A percentile compares a stretch with the other conserved stretches of the same genome.
phyloP scores from a whole-genome alignment of 2,329 filamentous ascomycete species.

The Aspergillus pseudoglaucus region DNA sequence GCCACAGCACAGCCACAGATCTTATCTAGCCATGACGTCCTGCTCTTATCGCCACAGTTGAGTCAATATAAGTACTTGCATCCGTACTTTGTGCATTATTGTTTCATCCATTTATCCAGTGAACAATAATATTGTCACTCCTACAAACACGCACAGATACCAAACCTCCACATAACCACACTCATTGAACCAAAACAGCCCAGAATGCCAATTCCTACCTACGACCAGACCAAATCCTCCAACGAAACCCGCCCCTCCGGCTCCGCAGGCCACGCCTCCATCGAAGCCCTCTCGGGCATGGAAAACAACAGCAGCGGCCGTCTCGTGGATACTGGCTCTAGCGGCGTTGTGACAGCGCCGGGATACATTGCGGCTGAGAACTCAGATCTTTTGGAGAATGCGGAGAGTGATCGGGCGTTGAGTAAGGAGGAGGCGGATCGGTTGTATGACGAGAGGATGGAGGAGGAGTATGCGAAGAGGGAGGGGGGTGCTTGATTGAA shows the following conservation, averaged over 20 bases:
- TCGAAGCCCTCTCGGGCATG: conserved; percentile 8
- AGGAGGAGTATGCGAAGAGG: conserved; percentile 43
- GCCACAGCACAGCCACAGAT: background rate
- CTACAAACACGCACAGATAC: background rate
- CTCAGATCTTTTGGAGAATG: conserved; percentile 9
- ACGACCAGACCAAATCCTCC: background rate
- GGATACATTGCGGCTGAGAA: conserved; percentile 9
- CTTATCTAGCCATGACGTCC: background rate
- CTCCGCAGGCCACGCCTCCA: conserved; percentile 13
- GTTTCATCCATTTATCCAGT: background rate
- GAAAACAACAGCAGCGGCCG: conserved; percentile 8
- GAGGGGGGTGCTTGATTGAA: conserved; percentile 35
- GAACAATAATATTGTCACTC: background rate
- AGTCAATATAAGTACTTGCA: background rate
- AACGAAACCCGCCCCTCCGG: conserved; percentile 5
- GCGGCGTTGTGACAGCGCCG: conserved; percentile 13
- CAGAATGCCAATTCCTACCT: background rate
- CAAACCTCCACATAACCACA: background rate
- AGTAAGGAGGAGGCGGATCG: conserved; percentile 39
- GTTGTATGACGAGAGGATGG: conserved; percentile 41
- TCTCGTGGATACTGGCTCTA: conserved; percentile 10
- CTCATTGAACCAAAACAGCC: background rate
- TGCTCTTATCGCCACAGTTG: background rate
- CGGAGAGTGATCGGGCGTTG: conserved; percentile 18
- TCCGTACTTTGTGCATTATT: background rate